A percentile compares a stretch with the other conserved stretches of the same genome.
Conservation (phyloP, 345 rosid genomes). For the Salix koriyanagi region DNA sequence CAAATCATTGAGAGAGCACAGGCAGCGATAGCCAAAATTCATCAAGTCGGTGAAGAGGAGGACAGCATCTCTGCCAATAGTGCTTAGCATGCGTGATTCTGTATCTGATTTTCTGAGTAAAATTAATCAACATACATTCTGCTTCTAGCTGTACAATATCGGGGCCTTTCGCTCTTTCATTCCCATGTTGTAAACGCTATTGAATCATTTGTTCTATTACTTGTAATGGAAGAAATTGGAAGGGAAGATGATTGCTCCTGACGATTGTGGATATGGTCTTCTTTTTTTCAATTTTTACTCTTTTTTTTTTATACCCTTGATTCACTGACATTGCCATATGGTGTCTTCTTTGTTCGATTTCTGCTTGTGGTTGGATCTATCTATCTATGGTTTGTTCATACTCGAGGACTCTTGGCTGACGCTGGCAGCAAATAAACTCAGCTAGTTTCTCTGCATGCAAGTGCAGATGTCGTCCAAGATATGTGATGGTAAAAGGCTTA, state of each 20-base stretch:
- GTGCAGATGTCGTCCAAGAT: too few species aligned
- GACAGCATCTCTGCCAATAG: conserved; percentile 56
- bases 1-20: conserved; percentile 82
- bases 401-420: neutral
- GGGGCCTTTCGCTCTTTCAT: neutral
- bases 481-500: too few species aligned
- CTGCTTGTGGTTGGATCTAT: too few species aligned
- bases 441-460: neutral
- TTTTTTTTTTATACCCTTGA: neutral
- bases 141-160: conserved; percentile 31
- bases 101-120: conserved; percentile 3
- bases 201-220: conserved; percentile 18
- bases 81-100: conserved; percentile 47
- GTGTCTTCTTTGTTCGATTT: too few species aligned
- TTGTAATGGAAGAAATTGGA: conserved; percentile 14
- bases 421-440: neutral
- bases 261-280: neutral
- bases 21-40: conserved; percentile 73
- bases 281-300: neutral
- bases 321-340: neutral
- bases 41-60: conserved; percentile 44
- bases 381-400: too few species aligned
- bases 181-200: conserved; percentile 15
- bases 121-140: conserved; percentile 9
- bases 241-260: conserved; percentile 5